Evolutionary conservation across 805 yeast species (phyloP).

Genomic region (Pichia eremophila): DNA sequence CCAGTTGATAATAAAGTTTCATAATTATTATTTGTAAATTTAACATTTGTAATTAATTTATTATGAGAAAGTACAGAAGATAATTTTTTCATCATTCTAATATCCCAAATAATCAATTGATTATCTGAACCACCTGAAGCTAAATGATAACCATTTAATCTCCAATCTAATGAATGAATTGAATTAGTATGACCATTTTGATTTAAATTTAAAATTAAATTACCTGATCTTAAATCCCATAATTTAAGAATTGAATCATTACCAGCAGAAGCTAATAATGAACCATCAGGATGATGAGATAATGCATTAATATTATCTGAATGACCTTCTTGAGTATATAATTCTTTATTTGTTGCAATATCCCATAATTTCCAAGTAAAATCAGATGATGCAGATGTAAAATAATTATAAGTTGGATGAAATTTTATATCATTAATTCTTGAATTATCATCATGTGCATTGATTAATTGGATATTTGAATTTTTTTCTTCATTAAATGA

Average conservation of each 20-base stretch:
- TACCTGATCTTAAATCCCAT: slow-evolving; percentile 86
- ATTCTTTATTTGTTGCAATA: slow-evolving; percentile 34
- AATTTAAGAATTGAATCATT: slow-evolving; percentile 61
- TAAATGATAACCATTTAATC: slow-evolving; percentile 62
- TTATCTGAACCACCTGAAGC: slow-evolving; percentile 86
- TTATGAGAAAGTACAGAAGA: slow-evolving; percentile 64
- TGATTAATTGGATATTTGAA: slow-evolving; percentile 4
- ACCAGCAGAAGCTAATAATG: slow-evolving; percentile 69
- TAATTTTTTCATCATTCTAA: slow-evolving; percentile 36
- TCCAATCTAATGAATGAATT: slow-evolving; percentile 64
- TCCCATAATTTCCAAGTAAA: slow-evolving; percentile 90
- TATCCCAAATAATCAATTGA: slow-evolving; percentile 76
- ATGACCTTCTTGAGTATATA: slow-evolving; percentile 81
- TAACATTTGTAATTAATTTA: slow-evolving; percentile 58
- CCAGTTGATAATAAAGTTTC: slow-evolving; percentile 50
- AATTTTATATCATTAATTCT: slow-evolving; percentile 54
- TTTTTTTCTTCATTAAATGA: background rate
- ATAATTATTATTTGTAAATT: slow-evolving; percentile 33
- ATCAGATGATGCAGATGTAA: slow-evolving; percentile 74
- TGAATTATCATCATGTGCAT: slow-evolving; percentile 38
- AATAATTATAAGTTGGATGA: slow-evolving; percentile 52
- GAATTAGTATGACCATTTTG: slow-evolving; percentile 57
- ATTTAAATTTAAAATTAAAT: slow-evolving; percentile 43
- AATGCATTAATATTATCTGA: slow-evolving; percentile 57
- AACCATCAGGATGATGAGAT: slow-evolving; percentile 67